Evolutionary conservation across 2,329 filamentous ascomycete species (phyloP).

Genomic region (Aspergillus udagawae): DNA sequence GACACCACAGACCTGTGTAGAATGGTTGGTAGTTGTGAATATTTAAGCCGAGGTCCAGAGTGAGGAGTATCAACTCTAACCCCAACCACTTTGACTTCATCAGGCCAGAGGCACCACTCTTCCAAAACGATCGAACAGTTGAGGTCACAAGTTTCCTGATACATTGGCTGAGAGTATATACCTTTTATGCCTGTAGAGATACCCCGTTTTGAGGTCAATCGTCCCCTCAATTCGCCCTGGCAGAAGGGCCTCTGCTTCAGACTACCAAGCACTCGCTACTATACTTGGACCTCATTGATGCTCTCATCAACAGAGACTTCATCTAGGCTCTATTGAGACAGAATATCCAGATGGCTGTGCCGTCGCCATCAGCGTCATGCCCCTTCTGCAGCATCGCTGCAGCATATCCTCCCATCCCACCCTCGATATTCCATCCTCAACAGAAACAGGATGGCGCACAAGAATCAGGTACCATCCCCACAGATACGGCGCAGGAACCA

Average conservation of each 20-base stretch:
- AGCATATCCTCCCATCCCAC: slow-evolving; percentile 43
- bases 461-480: slow-evolving; percentile 19
- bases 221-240: neutral
- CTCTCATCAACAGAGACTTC: neutral
- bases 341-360: slow-evolving; percentile 3
- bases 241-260: neutral
- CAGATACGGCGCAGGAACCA: slow-evolving; percentile 9
- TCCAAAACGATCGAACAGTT: neutral
- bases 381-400: slow-evolving; percentile 57
- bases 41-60: neutral
- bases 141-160: neutral
- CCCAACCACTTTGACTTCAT: neutral
- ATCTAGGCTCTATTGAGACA: neutral
- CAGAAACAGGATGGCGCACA: neutral
- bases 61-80: neutral
- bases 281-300: neutral
- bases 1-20: neutral
- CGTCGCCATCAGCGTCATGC: slow-evolving; percentile 34
- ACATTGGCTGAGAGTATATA: neutral
- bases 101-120: neutral
- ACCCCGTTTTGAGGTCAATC: neutral
- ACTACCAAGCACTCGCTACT: neutral
- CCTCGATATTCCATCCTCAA: slow-evolving; percentile 20
- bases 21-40: neutral
- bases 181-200: neutral